phyloP scores from a whole-genome alignment of 768 basidiomycete species.

The Rhodotorula graminis region DNA sequence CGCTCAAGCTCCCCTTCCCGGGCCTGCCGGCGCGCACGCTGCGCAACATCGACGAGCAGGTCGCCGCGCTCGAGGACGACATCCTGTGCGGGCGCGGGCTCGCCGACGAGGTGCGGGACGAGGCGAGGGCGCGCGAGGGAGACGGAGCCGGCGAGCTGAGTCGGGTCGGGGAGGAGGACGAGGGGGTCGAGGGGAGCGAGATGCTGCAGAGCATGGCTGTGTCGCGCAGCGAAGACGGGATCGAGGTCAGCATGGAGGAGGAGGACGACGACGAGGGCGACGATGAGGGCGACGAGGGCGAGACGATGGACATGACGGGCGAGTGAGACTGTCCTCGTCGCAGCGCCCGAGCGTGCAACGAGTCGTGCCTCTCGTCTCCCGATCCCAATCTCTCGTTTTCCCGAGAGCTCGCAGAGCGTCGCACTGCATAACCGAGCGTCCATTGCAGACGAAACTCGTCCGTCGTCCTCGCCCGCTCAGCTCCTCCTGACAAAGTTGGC shows the following conservation, averaged over 20 bases:
- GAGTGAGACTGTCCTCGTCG: background rate
- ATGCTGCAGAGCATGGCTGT: background rate
- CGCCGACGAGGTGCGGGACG: background rate
- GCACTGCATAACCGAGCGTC: too few species aligned
- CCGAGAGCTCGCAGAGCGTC: background rate
- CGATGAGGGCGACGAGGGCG: conserved; percentile 9
- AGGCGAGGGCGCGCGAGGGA: background rate
- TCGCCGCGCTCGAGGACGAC: conserved; percentile 29
- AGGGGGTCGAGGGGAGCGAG: background rate
- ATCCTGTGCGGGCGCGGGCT: background rate
- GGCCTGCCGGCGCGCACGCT: conserved; percentile 21
- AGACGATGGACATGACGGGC: conserved; percentile 32
- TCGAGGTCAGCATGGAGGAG: conserved; percentile 3
- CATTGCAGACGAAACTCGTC: too few species aligned
- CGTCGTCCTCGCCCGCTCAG: background rate
- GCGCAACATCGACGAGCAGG: conserved; percentile 22
- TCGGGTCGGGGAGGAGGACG: background rate
- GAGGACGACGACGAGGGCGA: conserved; percentile 1
- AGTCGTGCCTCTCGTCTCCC: background rate
- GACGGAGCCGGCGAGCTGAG: background rate
- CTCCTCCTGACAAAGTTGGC: conserved; percentile 62
- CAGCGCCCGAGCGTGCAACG: too few species aligned
- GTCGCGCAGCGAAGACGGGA: conserved; percentile 1
- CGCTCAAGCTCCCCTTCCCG: conserved; percentile 21
- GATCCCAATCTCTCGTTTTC: too few species aligned